Evolutionary conservation across 2,329 filamentous ascomycete species (phyloP), one percentile per base, ranked within the genome.

Genomic region (Lachnellula suecica): DNA sequence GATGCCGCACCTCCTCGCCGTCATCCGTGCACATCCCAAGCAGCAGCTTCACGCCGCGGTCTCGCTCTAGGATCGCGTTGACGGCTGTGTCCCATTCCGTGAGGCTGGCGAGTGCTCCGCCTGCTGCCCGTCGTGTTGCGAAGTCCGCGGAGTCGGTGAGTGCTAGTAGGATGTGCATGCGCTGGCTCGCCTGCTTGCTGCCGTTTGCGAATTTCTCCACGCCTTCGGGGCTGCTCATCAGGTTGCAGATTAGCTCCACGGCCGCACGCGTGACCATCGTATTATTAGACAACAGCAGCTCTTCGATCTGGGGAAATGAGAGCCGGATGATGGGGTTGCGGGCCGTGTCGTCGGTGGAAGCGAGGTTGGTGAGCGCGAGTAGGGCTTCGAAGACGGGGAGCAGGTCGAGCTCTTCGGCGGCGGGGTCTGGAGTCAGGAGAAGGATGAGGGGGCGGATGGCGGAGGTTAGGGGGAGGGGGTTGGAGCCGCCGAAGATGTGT

Each of bases 351-450:
- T 92, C 87, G 11, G 86, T 82, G 0, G 90, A 95, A 0, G 93
- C 94, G 7, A 99, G 81, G 63, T 99, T 99, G 0, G 94, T 97
- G 31, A 99, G 81, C 0, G 94, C 93, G 69, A 97, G 87, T 8
- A 99, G 79, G 1, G 88, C 81, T 71, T 99, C 94, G 61, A 97
- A 99, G 0, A 88, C 85, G 0, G 94, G 91, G 0, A 99, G 79
- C 13, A 97, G 81, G 68, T 96, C 89, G 47, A 87, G 82, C 1
- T 82, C 82, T 42, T 85, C 82, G 2, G 78, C 74, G 2, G 75
- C 73, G 4, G 84, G 80, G 46, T 88, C 83, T 5, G 84, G 81
- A 0, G 81, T 73, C 15, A 97, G 79, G 49, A 97, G 87, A 19
- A 83, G 84, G 6, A 88, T 72, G 1, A 99, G 81, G 0, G 93